Percentiles rank a stretch among this genome's conserved stretches.
These are phyloP conservation scores for Trichoderma hamatum DNA, from an alignment of 2,329 filamentous ascomycete genomes.

Conservation along the genomic window DNA sequence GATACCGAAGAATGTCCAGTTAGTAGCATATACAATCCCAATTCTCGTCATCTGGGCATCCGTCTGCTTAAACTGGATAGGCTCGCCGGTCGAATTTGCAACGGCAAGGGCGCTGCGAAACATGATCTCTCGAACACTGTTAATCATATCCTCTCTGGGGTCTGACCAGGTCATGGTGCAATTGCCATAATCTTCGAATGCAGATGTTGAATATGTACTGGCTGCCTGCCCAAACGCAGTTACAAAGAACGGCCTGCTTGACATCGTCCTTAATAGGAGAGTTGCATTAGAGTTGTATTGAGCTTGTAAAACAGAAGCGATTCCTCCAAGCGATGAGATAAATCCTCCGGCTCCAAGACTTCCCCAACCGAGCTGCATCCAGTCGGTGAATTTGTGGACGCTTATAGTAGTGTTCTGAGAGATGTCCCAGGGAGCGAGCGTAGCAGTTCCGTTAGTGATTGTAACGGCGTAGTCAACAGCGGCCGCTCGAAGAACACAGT, in stretches of 20 bases:
- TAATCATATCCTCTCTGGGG: slow-evolving; percentile 18
- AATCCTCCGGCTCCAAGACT: slow-evolving; percentile 18
- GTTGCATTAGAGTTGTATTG: slow-evolving; percentile 21
- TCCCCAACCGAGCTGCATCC: slow-evolving; percentile 2
- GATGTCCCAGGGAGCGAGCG: slow-evolving; percentile 1
- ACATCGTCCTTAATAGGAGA: neutral
- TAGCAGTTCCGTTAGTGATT: neutral
- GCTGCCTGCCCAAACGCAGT: slow-evolving; percentile 12
- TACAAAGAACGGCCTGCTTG: neutral
- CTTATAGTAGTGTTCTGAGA: slow-evolving; percentile 7
- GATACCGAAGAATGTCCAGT: slow-evolving; percentile 9
- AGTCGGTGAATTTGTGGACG: neutral
- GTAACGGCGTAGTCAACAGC: slow-evolving; percentile 14
- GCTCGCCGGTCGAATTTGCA: neutral
- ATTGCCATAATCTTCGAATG: slow-evolving; percentile 10
- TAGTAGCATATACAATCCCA: slow-evolving; percentile 5
- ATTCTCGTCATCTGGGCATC: neutral
- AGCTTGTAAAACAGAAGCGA: slow-evolving; percentile 2
- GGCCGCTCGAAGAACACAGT: slow-evolving; percentile 10
- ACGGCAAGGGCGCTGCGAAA: slow-evolving; percentile 22
- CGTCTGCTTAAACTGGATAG: neutral
- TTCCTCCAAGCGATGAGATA: slow-evolving; percentile 17
- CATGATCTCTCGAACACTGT: slow-evolving; percentile 15
- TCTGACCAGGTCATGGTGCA: slow-evolving; percentile 22
- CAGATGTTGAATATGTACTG: slow-evolving; percentile 9